Base-by-base conservation (phyloP, 2,329 filamentous ascomycete genomes). In the Trichoderma sp. region DNA sequence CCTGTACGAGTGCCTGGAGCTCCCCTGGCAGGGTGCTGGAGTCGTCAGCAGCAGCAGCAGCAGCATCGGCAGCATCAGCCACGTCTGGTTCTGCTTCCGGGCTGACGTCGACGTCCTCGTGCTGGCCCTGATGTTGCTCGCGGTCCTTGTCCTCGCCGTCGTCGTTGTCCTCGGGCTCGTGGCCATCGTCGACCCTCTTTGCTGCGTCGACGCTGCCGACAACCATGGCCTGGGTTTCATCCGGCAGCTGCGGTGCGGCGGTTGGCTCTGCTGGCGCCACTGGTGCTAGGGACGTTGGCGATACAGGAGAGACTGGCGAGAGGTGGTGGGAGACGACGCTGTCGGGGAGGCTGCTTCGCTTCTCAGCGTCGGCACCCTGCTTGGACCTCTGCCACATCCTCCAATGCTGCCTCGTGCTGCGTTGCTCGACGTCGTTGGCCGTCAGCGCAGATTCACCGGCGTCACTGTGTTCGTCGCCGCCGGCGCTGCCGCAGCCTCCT, bases 381-480 rank as follows among this genome's bases (percentile, higher is more conserved):
- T 43, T 54, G n/a, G 26, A 26, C 39, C 24, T 47, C 39, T 19
- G 26, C 34, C 58, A 52, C 34, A 28, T 44, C 24, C 26, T 54
- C 59, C 57, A 60, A 41, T 62, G 58, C 39, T 62, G 50, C n/a
- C 30, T 54, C n/a, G 39, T 43, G 19, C 50, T 39, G 48, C 54
- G 48, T 26, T 62, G 59, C 1, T 62, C 59, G 17, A 41, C 26
- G 39, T 62, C 50, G 48, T 45, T 62, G 59, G 9, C 52, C 44
- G 48, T 51, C 57, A 50, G 34, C 12, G 58, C 34, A 44, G 58
- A 51, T 17, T 61, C 58, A n/a, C 58, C 58, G 44, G 58, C 58
- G 39, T 61, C 58, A n/a, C 48, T 61, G 47, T 21, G 26, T 15
- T 61, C 59, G 50, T 51, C 59, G 28, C 50, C 28, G 15, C 50